These are phyloP conservation scores for Podila epicladia DNA, from an alignment of 192 early-diverging fungal species.

Conservation along the genomic window DNA sequence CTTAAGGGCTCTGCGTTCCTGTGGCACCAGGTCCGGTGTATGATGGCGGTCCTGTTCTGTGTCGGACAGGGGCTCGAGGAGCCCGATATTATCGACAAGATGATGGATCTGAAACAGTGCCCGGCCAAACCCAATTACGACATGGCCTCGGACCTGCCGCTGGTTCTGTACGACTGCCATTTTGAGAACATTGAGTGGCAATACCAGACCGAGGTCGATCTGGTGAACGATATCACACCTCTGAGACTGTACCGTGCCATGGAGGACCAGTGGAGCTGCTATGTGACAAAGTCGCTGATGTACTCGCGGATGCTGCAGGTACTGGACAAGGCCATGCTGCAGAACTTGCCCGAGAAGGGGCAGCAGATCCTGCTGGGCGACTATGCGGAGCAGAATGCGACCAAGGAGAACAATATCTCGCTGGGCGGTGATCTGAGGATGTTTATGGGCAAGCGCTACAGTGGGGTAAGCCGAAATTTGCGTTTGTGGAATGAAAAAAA, in stretches of 20 bases:
- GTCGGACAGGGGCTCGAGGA: slow-evolving; percentile 85
- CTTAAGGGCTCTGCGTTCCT: slow-evolving; percentile 91
- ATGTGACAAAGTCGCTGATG: slow-evolving; percentile 59
- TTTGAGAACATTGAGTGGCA: slow-evolving; percentile 75
- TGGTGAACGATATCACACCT: slow-evolving; percentile 35
- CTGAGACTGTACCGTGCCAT: slow-evolving; percentile 55
- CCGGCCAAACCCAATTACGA: slow-evolving; percentile 88
- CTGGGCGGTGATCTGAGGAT: slow-evolving; percentile 47
- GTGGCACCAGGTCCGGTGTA: slow-evolving; percentile 98
- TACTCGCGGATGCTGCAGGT: slow-evolving; percentile 54
- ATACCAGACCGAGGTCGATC: slow-evolving; percentile 54
- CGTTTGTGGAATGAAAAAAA: neutral
- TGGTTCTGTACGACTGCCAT: slow-evolving; percentile 89
- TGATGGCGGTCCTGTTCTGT: slow-evolving; percentile 91
- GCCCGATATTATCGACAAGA: slow-evolving; percentile 69
- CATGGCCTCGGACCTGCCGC: slow-evolving; percentile 90
- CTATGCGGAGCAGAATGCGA: slow-evolving; percentile 26
- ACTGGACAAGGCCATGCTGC: slow-evolving; percentile 36
- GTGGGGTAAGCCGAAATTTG: slow-evolving; percentile 11
- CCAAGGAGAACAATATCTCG: slow-evolving; percentile 45
- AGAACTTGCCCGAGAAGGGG: slow-evolving; percentile 31
- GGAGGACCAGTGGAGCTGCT: slow-evolving; percentile 59
- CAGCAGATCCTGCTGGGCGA: slow-evolving; percentile 22
- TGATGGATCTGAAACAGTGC: slow-evolving; percentile 74
- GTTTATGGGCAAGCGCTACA: slow-evolving; percentile 51